Conservation (phyloP, 2,329 filamentous ascomycete species). For the Bisporella sp. region DNA sequence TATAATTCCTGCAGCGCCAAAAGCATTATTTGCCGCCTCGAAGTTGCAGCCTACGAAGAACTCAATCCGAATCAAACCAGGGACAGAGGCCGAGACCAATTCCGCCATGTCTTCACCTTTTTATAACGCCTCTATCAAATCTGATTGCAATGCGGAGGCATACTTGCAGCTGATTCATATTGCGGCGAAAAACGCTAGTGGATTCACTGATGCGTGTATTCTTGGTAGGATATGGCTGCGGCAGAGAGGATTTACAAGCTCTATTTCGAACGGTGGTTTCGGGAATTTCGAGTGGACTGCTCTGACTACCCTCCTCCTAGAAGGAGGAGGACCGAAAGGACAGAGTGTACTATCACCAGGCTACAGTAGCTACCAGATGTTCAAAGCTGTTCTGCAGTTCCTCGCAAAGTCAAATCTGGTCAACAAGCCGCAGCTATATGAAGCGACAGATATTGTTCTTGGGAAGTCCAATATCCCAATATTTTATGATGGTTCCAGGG, state of each 20-base stretch:
- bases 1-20: constrained; percentile 68
- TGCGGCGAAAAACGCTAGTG: constrained; percentile 47
- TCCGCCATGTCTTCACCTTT: constrained; percentile 58
- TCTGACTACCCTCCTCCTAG: constrained; percentile 73
- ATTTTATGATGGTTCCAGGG: constrained; percentile 68
- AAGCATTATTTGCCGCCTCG: constrained; percentile 59
- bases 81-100: constrained; percentile 34
- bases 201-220: constrained; percentile 75
- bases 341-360: constrained; percentile 67
- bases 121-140: constrained; percentile 81
- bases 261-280: constrained; percentile 72
- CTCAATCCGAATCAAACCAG: constrained; percentile 55
- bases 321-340: constrained; percentile 67
- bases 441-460: constrained; percentile 35
- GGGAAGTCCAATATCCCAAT: constrained; percentile 50
- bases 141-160: constrained; percentile 64
- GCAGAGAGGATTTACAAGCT: constrained; percentile 72
- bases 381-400: constrained; percentile 91
- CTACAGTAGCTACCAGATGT: constrained; percentile 86
- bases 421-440: constrained; percentile 53
- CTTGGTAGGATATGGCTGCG: constrained; percentile 84
- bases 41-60: constrained; percentile 67
- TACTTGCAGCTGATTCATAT: constrained; percentile 72
- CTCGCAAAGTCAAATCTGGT: constrained; percentile 66
- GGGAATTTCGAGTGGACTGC: constrained; percentile 87